Conservation (phyloP, 2,329 filamentous ascomycete genomes). For the Alternaria sp. region DNA sequence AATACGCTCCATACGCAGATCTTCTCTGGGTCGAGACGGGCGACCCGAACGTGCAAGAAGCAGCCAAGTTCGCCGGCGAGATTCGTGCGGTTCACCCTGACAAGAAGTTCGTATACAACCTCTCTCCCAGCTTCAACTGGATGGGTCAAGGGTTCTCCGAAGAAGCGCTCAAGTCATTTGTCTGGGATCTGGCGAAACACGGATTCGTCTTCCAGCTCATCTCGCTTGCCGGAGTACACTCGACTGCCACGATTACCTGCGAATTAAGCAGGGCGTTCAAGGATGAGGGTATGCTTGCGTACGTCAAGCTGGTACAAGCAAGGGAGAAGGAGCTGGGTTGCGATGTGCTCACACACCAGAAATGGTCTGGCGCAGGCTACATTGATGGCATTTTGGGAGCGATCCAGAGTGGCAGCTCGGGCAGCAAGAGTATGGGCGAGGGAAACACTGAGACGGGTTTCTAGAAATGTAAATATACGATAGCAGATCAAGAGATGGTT, state of each 20-base stretch:
- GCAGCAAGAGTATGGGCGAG: constrained; percentile 91
- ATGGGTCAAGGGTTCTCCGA: constrained; percentile 91
- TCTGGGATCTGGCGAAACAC: constrained; percentile 94
- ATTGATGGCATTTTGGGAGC: constrained; percentile 89
- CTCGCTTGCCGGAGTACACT: constrained; percentile 68
- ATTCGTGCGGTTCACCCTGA: constrained; percentile 73
- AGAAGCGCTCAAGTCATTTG: constrained; percentile 82
- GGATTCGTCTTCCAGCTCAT: constrained; percentile 74
- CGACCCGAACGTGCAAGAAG: constrained; percentile 81
- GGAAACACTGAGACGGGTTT: constrained; percentile 78
- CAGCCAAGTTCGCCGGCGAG: constrained; percentile 73
- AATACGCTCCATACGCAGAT: constrained; percentile 90
- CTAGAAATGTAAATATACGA: background rate
- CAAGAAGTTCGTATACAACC: constrained; percentile 95
- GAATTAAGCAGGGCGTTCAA: constrained; percentile 85
- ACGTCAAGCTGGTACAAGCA: constrained; percentile 90
- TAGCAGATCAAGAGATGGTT: background rate
- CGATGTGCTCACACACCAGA: constrained; percentile 94
- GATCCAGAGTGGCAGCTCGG: constrained; percentile 89
- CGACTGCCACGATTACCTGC: constrained; percentile 67
- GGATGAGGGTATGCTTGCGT: constrained; percentile 92
- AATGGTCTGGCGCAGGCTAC: constrained; percentile 77
- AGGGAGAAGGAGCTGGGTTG: constrained; percentile 89
- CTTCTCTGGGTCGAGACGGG: constrained; percentile 97
- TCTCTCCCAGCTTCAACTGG: constrained; percentile 98